Conservation (phyloP, 2,329 filamentous ascomycete genomes). For the Colletotrichum tropicicola region DNA sequence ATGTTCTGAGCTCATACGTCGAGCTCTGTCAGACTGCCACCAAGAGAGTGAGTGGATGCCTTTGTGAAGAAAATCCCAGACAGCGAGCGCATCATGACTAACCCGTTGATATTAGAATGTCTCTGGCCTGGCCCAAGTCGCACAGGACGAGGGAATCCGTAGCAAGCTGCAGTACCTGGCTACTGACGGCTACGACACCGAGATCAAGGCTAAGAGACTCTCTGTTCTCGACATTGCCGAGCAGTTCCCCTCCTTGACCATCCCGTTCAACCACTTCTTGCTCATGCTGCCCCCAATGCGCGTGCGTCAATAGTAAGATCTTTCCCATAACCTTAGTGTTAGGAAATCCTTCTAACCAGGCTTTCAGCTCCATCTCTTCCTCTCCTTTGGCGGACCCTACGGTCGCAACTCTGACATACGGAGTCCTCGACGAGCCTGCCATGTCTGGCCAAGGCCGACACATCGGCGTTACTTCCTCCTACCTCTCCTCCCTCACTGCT, state of each 20-base stretch:
- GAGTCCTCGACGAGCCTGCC: slow-evolving; percentile 63
- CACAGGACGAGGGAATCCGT: slow-evolving; percentile 42
- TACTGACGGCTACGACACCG: slow-evolving; percentile 46
- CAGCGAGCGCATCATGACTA: not conserved
- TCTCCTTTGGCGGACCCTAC: slow-evolving; percentile 67
- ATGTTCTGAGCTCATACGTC: slow-evolving; percentile 75
- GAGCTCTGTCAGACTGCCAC: slow-evolving; percentile 79
- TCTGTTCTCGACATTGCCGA: slow-evolving; percentile 71
- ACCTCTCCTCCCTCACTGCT: slow-evolving; percentile 59
- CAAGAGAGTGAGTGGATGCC: slow-evolving; percentile 60
- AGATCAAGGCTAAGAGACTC: slow-evolving; percentile 56
- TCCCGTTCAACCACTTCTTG: slow-evolving; percentile 69
- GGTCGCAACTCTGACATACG: slow-evolving; percentile 69
- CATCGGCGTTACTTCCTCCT: slow-evolving; percentile 69
- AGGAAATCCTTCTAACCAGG: not conserved
- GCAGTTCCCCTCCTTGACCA: slow-evolving; percentile 57
- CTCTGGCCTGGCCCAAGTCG: slow-evolving; percentile 30
- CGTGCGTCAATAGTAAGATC: slow-evolving; percentile 42
- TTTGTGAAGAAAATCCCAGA: not conserved
- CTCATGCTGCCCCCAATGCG: slow-evolving; percentile 71
- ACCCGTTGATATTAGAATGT: slow-evolving; percentile 49
- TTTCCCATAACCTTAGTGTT: too few species aligned
- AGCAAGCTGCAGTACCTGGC: slow-evolving; percentile 46
- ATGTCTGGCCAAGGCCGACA: slow-evolving; percentile 58
- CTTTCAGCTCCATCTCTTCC: slow-evolving; percentile 69